Base-by-base conservation (phyloP, 345 rosid species). In the Salix caprea region DNA sequence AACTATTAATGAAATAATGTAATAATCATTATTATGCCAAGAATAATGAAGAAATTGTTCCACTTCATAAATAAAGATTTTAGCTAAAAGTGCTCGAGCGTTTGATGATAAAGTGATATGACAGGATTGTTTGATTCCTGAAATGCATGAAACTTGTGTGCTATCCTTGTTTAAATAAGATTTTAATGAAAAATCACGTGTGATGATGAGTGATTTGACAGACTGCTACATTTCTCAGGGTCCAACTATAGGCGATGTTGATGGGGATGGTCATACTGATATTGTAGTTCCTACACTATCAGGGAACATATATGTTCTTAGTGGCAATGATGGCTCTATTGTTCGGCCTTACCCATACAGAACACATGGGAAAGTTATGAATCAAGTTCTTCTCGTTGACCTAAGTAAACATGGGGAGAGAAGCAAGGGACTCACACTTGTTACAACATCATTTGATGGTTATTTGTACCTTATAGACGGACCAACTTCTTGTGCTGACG, bases 331-430 rank as follows among this genome's bases (percentile, higher is more conserved):
- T 85, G 99, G 99, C 70, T 88, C 93, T 16, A 37, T 84, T 70
- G 89, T 96, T 66, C 94, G 89, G 72, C 97, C 98, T 13, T 96
- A 92, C 82, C 99, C 99, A 26, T 96, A 91, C 79, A 88, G 94
- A 83, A 96, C 99, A 84, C 98, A 94, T 80, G 99, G 98, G 80
- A 92, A 97, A 86, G 95, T 96, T 76, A 94, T 91, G 96, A 96
- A 91, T 89, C 98, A 96, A 84, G 89, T 96, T 83, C 98, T 96
- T 80, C 97, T 96, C 54, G 91, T 91, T 80, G 98, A 96, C 84
- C 79, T 96, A 69, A 91, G 88, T 86, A 90, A 90, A 78, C 89
- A 85, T 23, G 91, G 91, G 67, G 96, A 91, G 85, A 87, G 90
- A 83, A 85, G 86, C 84, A 91, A 85, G 83, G 99, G 98, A 39